A percentile compares a stretch with the other conserved stretches of the same genome.
These are phyloP conservation scores for Trichoderma sp. DNA, from an alignment of 2,329 filamentous ascomycete genomes.

Conservation along the genomic window DNA sequence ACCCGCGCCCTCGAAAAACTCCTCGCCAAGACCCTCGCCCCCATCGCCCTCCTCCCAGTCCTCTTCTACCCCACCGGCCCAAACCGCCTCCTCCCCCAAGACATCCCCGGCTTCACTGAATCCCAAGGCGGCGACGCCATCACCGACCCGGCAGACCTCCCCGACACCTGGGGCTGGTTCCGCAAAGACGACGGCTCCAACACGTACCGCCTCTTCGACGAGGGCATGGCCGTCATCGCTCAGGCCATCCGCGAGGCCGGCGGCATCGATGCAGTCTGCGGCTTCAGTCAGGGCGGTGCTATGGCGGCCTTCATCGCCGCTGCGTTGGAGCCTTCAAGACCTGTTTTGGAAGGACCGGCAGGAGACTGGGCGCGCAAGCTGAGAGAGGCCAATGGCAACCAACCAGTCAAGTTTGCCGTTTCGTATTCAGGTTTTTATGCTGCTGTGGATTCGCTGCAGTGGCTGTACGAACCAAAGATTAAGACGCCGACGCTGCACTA, in stretches of 20 bases:
- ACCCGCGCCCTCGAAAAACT: conserved; percentile 84
- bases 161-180: conserved; percentile 83
- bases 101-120: conserved; percentile 69
- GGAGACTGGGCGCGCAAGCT: conserved; percentile 51
- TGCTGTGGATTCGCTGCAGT: conserved; percentile 62
- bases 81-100: conserved; percentile 61
- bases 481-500: conserved; percentile 79
- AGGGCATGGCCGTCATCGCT: conserved; percentile 68
- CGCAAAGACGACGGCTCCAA: conserved; percentile 67
- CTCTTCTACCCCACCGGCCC: conserved; percentile 74
- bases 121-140: conserved; percentile 32
- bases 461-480: conserved; percentile 72
- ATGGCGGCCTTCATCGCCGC: conserved; percentile 73
- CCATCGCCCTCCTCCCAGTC: conserved; percentile 56
- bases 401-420: conserved; percentile 69
- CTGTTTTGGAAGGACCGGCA: conserved; percentile 36
- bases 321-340: conserved; percentile 62
- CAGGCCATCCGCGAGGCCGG: conserved; percentile 63
- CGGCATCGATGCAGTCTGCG: conserved; percentile 76
- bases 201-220: conserved; percentile 70
- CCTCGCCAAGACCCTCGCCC: conserved; percentile 71
- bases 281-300: conserved; percentile 81
- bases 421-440: conserved; percentile 79
- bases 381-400: conserved; percentile 53
- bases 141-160: conserved; percentile 42